Evolutionary conservation across 371 early-diverging fungal genomes (phyloP), one percentile per base, ranked within the genome.

Genomic region (Mortierella sp.): DNA sequence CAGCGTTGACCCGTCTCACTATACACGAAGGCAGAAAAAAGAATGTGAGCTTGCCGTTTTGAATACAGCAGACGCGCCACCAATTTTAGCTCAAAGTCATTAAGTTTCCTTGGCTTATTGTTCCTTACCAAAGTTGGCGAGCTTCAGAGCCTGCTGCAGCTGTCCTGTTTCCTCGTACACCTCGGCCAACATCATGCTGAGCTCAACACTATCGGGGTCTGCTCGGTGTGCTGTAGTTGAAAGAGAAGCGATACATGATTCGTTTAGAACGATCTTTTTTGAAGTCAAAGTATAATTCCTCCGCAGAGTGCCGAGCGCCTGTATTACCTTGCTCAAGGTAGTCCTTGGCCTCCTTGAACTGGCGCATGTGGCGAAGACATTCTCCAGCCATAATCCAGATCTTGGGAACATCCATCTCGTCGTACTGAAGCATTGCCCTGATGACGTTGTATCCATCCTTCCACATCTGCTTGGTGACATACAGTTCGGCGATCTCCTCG

Each of bases 91-190:
- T 27, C 35, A 56, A 29, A 4, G 46, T 46, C 4, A 51, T 51
- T 0, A 51, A 51, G 18, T 5, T 14, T 60, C 32, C 18, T 35
- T 14, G 7, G 38, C 18, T 12, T 8, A 35, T 68, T 44, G 43
- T 12, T 72, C 2, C 73, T 80, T 89, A 91, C 93, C 92, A 84
- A 83, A 88, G 48, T 91, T 91, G 2, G 92, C 93, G 68, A 96
- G 89, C 38, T 92, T 90, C 44, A 92, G 84, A 1, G 97, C 97
- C 70, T 90, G 84, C 18, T 95, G 95, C 46, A 93, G 91, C 38
- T 95, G 92, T 49, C 97, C 97, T 82, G 94, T 89, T 68, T 96
- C 96, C 87, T 97, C 96, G 78, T 97, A 97, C 0, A 97, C 91
- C 54, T 95, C 91, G 16, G 95, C 96, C 6, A 98, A 89, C 72